phyloP scores from a whole-genome alignment of 2,329 filamentous ascomycete genomes.

The Pestalotiopsis sp. region DNA sequence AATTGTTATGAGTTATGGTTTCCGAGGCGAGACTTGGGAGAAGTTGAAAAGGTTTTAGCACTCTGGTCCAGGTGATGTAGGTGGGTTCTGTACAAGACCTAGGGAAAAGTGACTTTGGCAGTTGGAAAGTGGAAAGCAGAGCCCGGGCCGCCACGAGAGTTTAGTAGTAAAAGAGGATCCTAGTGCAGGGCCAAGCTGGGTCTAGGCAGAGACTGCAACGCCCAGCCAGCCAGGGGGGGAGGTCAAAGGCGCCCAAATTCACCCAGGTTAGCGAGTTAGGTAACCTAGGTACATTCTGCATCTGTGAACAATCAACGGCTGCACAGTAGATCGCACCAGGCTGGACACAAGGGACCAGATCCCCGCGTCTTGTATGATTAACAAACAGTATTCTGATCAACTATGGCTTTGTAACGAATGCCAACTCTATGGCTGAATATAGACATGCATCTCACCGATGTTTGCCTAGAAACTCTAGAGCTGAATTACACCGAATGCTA shows the following conservation, averaged over 20 bases:
- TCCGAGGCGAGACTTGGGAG: not conserved
- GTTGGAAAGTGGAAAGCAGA: not conserved
- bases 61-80: not conserved
- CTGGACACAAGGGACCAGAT: not conserved
- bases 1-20: not conserved
- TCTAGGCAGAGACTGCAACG: not conserved
- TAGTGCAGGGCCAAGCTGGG: not conserved
- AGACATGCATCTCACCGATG: not conserved
- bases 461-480: not conserved
- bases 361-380: not conserved
- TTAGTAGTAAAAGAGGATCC: constrained; percentile 6
- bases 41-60: not conserved
- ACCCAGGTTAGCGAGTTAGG: not conserved
- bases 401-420: not conserved
- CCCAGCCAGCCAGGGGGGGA: not conserved
- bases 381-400: not conserved
- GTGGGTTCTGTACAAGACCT: not conserved
- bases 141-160: constrained; percentile 1
- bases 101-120: not conserved
- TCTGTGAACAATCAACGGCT: not conserved
- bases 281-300: no score
- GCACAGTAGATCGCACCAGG: not conserved
- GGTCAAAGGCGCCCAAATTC: not conserved
- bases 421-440: no score
- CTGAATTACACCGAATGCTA: not conserved